phyloP scores from a whole-genome alignment of 306 rosid species.

The Malus domestica region ASM211411v1 NC_041789.1:21286501-21287000 shows the following conservation, averaged over 20 bases:
- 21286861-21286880: conserved; percentile 99
- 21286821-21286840: conserved; percentile 43
- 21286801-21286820: conserved; percentile 12
- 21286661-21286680: conserved; percentile 96
- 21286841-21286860: conserved; percentile 98
- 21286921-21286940: not conserved
- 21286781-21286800: conserved; percentile 6
- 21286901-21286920: conserved; percentile 99
- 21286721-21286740: conserved; percentile 99
- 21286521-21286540: conserved; percentile 86
- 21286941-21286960: not conserved
- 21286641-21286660: conserved; percentile 80
- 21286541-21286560: conserved; percentile 97
- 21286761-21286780: conserved; percentile 1
- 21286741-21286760: conserved; percentile 51
- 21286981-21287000: not conserved
- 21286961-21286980: not conserved
- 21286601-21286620: conserved; percentile 11
- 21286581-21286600: conserved; percentile 18
- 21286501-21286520: conserved; percentile 97
- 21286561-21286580: conserved; percentile 57
- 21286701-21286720: conserved; percentile 87
- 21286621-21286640: conserved; percentile 67
- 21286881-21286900: conserved; percentile 99
- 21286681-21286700: conserved; percentile 99